Evolutionary conservation across 352 stramenopile genomes (phyloP), one percentile per base, ranked within the genome.

Genomic region (Bremia lactucae): DNA sequence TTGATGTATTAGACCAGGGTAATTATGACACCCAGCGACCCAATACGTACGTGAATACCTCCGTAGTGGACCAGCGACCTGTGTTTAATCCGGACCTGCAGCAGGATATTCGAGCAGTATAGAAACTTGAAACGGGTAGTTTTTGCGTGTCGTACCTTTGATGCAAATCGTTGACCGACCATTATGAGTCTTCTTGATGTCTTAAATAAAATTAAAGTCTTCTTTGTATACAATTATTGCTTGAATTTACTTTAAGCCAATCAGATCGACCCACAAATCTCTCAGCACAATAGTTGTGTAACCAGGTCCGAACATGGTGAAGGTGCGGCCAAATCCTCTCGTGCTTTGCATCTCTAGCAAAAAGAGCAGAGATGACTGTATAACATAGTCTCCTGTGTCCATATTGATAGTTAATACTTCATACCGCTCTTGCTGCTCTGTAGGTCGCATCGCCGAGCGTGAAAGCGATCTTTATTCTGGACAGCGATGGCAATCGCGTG

Each of bases 391-490:
- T 1, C 22, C 18, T 15, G 23, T n/a, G n/a, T n/a, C n/a, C n/a
- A n/a, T n/a, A n/a, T n/a, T n/a, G n/a, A n/a, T n/a, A n/a, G n/a
- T n/a, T n/a, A 59, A n/a, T 10, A 25, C 14, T 33, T 49, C 25
- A 9, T 11, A 36, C 18, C 31, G n/a, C 44, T 20, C 14, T 62
- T 47, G 36, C 35, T 33, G 33, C 41, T 36, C 16, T 31, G 14
- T 36, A 90, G 78, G 61, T 56, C 41, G 50, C 68, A 25, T 82
- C 74, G 59, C 81, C 81, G 19, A 80, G 70, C 42, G 79, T 94
- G 36, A 91, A 90, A 63, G 81, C 78, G 46, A 91, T 94, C 52
- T 91, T 91, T 54, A 65, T 94, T 22, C 51, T 94, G 43, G 81
- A 89, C 61, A 88, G 65, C 46, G 84, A 95, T 41, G 84, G 84